Percentiles rank a stretch among this genome's conserved stretches.
These are phyloP conservation scores for Aspergillus cejpii DNA, from an alignment of 2,329 filamentous ascomycete genomes.

Conservation along the genomic window DNA sequence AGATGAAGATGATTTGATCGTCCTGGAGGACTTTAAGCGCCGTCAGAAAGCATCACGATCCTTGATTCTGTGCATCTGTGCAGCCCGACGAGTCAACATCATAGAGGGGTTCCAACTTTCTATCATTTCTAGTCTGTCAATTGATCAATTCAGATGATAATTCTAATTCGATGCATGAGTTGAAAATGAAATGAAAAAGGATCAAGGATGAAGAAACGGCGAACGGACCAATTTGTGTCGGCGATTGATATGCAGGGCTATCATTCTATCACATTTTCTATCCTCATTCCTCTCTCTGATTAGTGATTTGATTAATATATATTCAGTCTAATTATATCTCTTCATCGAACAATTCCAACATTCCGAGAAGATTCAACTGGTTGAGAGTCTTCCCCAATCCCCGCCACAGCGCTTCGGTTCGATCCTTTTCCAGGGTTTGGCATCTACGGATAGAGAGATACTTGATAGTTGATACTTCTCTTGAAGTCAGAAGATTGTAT, in stretches of 20 bases:
- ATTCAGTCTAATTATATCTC: too few relatives aligned
- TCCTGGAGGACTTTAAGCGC: not conserved
- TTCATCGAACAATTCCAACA: too few relatives aligned
- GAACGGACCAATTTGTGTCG: not conserved
- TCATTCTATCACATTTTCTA: constrained; percentile 2
- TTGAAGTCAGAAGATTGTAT: constrained; percentile 1
- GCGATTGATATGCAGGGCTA: constrained; percentile 3
- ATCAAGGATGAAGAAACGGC: not conserved
- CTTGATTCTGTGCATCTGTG: too few relatives aligned
- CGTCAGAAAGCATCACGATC: not conserved
- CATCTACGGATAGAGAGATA: not conserved
- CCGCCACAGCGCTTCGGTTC: constrained; percentile 23
- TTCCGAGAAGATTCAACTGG: too few relatives aligned
- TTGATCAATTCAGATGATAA: too few relatives aligned
- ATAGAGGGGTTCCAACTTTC: too few relatives aligned
- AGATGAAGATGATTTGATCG: not conserved
- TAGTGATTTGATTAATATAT: too few relatives aligned
- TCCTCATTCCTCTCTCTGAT: too few relatives aligned
- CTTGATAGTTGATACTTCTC: not conserved
- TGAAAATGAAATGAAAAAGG: too few relatives aligned
- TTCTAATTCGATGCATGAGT: not conserved
- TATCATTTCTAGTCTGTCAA: too few relatives aligned
- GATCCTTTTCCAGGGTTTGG: not conserved
- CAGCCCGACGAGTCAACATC: too few relatives aligned
- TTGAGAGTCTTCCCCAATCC: too few relatives aligned